Percentiles rank a stretch among this genome's conserved stretches.
phyloP scores from a whole-genome alignment of 1,284 basidiomycete genomes.

The Puccinia hordei region DNA sequence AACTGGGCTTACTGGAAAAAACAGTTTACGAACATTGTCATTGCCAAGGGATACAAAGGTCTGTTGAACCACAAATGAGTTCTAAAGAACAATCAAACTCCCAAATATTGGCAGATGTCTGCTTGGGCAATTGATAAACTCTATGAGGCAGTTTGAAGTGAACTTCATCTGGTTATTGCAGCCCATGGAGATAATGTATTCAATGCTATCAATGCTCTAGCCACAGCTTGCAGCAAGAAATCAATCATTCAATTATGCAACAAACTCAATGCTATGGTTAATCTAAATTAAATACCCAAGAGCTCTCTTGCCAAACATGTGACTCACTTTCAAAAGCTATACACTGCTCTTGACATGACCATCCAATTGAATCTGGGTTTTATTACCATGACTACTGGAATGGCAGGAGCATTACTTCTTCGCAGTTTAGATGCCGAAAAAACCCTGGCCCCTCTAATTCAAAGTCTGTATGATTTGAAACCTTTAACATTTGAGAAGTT shows the following conservation, averaged over 20 bases:
- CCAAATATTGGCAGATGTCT: not conserved
- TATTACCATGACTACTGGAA: not conserved
- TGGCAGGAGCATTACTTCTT: not conserved
- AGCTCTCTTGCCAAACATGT: not conserved
- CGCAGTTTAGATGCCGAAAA: not conserved
- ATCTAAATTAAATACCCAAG: not conserved
- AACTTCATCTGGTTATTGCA: not conserved
- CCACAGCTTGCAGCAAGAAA: not conserved
- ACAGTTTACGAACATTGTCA: slow-evolving; percentile 4
- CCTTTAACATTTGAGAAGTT: not conserved
- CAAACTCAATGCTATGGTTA: not conserved
- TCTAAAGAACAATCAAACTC: not conserved
- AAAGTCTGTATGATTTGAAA: not conserved
- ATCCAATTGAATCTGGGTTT: no score
- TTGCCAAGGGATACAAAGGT: not conserved
- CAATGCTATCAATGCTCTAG: not conserved
- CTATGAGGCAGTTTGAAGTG: not conserved
- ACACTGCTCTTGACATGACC: not conserved
- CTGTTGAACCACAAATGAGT: not conserved
- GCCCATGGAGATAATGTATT: not conserved
- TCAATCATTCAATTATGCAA: no score
- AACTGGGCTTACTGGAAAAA: not conserved
- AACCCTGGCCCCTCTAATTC: not conserved
- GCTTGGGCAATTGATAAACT: slow-evolving; percentile 13
- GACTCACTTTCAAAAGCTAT: not conserved